Evolutionary conservation across 306 rosid genomes (phyloP).

Genomic region (Urtica urens): DNA sequence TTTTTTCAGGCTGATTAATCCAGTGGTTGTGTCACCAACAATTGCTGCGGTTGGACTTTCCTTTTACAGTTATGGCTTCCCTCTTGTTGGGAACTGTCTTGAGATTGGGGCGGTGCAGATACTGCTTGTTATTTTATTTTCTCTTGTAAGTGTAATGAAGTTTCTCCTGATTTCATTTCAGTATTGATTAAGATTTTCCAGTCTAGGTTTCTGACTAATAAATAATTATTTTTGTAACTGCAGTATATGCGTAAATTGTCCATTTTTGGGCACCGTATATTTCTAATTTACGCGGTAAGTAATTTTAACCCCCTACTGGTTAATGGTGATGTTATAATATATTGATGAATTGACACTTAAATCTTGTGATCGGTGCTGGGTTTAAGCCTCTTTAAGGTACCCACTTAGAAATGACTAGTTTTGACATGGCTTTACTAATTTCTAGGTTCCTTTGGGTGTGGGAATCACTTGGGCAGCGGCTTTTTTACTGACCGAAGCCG

Average conservation of each 20-base stretch:
- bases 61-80: constrained; percentile 87
- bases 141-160: constrained; percentile 66
- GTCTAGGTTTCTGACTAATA: not conserved
- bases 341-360: no score
- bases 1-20: constrained; percentile 79
- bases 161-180: not conserved
- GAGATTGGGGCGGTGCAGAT: constrained; percentile 95
- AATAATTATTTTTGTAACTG: constrained; percentile 7
- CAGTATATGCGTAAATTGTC: constrained; percentile 97
- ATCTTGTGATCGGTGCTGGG: no score
- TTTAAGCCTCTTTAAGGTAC: no score
- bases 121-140: constrained; percentile 63
- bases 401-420: no score
- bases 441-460: constrained; percentile 93
- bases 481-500: constrained; percentile 79
- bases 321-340: no score
- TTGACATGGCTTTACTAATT: no score
- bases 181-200: not conserved
- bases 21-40: constrained; percentile 93
- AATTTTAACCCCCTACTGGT: not conserved
- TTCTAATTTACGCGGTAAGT: constrained; percentile 91
- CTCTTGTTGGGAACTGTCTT: constrained; percentile 79
- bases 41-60: constrained; percentile 99
- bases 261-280: constrained; percentile 84
- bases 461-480: constrained; percentile 94